Evolutionary conservation across 805 yeast genomes (phyloP).

Genomic region (Pichia heedii): DNA sequence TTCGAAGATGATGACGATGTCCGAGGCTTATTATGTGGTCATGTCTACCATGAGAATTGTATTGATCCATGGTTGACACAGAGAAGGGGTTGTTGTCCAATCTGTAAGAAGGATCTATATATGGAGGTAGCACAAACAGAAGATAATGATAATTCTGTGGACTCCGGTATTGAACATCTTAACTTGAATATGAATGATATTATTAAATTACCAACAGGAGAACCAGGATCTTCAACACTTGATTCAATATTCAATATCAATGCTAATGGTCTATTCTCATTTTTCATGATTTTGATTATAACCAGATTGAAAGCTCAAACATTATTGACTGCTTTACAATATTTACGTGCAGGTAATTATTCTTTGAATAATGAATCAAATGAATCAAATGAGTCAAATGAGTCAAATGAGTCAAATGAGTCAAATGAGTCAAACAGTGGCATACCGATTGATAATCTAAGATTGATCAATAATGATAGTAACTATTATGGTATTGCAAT

Average conservation of each 20-base stretch:
- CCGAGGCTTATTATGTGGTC: slow-evolving; percentile 73
- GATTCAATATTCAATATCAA: slow-evolving; percentile 11
- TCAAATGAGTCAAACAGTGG: too few relatives aligned
- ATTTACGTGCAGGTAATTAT: slow-evolving; percentile 7
- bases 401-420: too few relatives aligned
- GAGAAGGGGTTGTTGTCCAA: slow-evolving; percentile 74
- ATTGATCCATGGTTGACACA: slow-evolving; percentile 74
- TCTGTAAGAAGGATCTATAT: slow-evolving; percentile 56
- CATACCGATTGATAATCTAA: neutral
- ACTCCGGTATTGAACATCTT: neutral
- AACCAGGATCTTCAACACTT: slow-evolving; percentile 19
- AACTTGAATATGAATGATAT: slow-evolving; percentile 1
- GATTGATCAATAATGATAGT: neutral
- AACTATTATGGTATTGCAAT: neutral
- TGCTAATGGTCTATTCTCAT: slow-evolving; percentile 3
- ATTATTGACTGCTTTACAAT: slow-evolving; percentile 11
- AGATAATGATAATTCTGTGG: neutral
- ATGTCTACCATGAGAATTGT: slow-evolving; percentile 72
- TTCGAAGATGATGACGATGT: slow-evolving; percentile 55
- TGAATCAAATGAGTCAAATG: too few relatives aligned
- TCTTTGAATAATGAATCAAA: neutral
- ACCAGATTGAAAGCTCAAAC: slow-evolving; percentile 13
- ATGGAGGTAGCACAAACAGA: slow-evolving; percentile 13
- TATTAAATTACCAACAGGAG: neutral
- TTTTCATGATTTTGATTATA: slow-evolving; percentile 7